Base-by-base conservation (phyloP, 2,329 filamentous ascomycete genomes). In the Teratosphaeria zuluensis region DNA sequence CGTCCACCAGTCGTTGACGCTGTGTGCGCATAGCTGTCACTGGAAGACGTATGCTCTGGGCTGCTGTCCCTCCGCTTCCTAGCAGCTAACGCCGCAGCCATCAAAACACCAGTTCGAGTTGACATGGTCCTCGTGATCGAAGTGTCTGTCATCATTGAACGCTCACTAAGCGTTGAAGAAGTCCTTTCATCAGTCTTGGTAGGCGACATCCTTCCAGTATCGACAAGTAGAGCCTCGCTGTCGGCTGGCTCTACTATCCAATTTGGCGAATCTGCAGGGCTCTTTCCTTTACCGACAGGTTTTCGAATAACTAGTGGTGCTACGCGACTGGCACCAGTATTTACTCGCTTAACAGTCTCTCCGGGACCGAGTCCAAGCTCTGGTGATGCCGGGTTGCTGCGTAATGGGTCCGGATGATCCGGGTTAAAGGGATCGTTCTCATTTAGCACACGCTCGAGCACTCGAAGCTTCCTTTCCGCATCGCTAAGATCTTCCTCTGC, bases 121-220 rank as follows among this genome's bases (percentile, higher is more conserved):
- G 78, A 80, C 33, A 77, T 69, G 46, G 71, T 80, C 5, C 78
- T 73, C 3, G 70, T 73, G 14, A 80, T 66, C 38, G 75, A 76
- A 30, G 66, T 74, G 24, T 62, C 67, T 2, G 79, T 80, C 0
- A 76, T 61, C 48, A 70, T 70, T 4, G 78, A 82, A 8, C 72
- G 72, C 12, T 84, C 81, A 57, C 81, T 84, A 3, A 84, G 71
- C 32, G 78, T 80, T 0, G 81, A 84, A 2, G 75, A 75, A 2
- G 81, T 84, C 21, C 81, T 77, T 38, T 84, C 80, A 48, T 83
- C 80, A 33, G 74, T 78, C 61, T 79, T 81, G 2, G 78, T 75
- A 14, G 80, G 77, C 1, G 80, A 81, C 1, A 71, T 58, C 12
- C 74, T 72, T 3, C 78, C 74, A 12, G 62, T 62, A 1, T 63